Evolutionary conservation across 2,329 filamentous ascomycete genomes (phyloP).

Genomic region (Furcasterigmium sp.): DNA sequence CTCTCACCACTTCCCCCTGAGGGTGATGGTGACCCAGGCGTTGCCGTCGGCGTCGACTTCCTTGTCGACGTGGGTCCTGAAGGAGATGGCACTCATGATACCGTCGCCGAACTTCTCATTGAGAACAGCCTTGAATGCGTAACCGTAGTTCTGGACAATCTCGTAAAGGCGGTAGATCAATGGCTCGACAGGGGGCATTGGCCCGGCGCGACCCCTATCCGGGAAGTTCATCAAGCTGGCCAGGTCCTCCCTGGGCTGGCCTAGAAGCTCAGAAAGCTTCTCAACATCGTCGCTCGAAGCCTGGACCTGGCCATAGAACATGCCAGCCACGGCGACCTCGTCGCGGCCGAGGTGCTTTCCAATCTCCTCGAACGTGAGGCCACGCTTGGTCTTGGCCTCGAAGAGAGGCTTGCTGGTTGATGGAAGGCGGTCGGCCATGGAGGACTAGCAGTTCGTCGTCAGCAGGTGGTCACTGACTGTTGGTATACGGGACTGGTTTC

Average conservation of each 20-base stretch:
- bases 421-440: slow-evolving; percentile 65
- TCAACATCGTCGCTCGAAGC: slow-evolving; percentile 63
- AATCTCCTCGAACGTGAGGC: slow-evolving; percentile 75
- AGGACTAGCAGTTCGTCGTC: slow-evolving; percentile 41
- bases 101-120: slow-evolving; percentile 95
- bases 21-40: slow-evolving; percentile 78
- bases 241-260: slow-evolving; percentile 51
- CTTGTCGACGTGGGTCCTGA: slow-evolving; percentile 88
- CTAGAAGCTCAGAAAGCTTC: slow-evolving; percentile 62
- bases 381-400: slow-evolving; percentile 69
- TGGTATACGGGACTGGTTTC: neutral
- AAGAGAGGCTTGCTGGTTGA: slow-evolving; percentile 69
- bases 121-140: slow-evolving; percentile 89
- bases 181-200: slow-evolving; percentile 81
- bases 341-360: slow-evolving; percentile 67
- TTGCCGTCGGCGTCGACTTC: slow-evolving; percentile 80
- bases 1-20: slow-evolving; percentile 85
- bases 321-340: slow-evolving; percentile 78
- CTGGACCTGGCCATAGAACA: slow-evolving; percentile 85
- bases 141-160: slow-evolving; percentile 94
- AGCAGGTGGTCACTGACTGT: slow-evolving; percentile 7
- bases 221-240: slow-evolving; percentile 65
- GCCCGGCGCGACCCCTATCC: slow-evolving; percentile 71
- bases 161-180: slow-evolving; percentile 89
- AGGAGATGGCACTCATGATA: slow-evolving; percentile 95